A percentile compares a stretch with the other conserved stretches of the same genome.
Conservation (phyloP, 1,139 yeast species). For the Sugiyamaella grinbergsii region DNA sequence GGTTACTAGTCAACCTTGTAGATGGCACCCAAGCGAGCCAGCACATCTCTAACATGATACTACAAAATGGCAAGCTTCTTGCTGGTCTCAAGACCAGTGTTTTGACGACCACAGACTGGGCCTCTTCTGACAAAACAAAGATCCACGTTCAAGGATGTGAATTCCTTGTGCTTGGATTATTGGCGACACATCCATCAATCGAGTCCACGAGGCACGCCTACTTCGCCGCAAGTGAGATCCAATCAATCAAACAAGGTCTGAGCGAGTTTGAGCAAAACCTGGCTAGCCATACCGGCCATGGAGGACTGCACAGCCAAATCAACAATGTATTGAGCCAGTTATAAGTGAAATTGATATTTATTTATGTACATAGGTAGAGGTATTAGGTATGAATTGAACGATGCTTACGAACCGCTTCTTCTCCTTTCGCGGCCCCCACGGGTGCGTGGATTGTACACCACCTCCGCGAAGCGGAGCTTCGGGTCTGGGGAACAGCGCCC, state of each 20-base stretch:
- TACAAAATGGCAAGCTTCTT: neutral
- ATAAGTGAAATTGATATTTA: neutral
- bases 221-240: conserved; percentile 19
- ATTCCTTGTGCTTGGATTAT: conserved; percentile 27
- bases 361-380: no score
- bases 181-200: conserved; percentile 18
- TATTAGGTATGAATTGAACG: neutral
- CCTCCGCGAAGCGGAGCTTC: neutral
- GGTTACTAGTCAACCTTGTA: conserved; percentile 28
- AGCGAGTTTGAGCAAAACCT: conserved; percentile 20
- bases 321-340: conserved; percentile 5
- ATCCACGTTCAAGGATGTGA: conserved; percentile 30
- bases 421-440: no score
- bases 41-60: neutral
- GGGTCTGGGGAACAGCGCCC: neutral
- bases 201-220: neutral
- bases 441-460: no score
- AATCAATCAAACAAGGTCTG: conserved; percentile 21
- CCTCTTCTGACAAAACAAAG: conserved; percentile 8
- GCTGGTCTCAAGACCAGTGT: neutral
- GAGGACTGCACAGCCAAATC: conserved; percentile 27
- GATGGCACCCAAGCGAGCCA: conserved; percentile 20
- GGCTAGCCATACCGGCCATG: conserved; percentile 24
- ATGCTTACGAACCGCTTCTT: no score
- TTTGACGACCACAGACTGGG: neutral